Base-by-base conservation (phyloP, 192 early-diverging fungal genomes). In the Coemansia sp. region DNA sequence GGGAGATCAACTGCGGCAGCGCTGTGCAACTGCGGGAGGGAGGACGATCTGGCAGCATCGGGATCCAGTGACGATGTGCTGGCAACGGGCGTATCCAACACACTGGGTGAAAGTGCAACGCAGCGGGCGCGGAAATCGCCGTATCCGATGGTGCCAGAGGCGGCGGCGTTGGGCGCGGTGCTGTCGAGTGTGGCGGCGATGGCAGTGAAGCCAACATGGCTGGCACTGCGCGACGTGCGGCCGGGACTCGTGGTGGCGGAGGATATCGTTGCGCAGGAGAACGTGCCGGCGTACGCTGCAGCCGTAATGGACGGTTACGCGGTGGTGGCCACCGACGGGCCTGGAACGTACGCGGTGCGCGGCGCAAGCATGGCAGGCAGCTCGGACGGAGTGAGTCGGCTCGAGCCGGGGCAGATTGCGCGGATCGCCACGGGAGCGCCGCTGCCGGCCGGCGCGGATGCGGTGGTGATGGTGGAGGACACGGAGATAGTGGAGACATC, bases 381-480 rank as follows among this genome's bases (percentile, higher is more conserved):
- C 9, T n/a, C 26, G 5, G 7, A 16, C 8, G 49, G 39, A 13
- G 6, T 19, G 8, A 57, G 8, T 11, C 60, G 19, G n/a, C 68
- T 95, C 10, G 58, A 71, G 55, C 57, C 82, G 2, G 91, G 91
- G 13, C 82, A 87, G 41, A 86, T 96, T 32, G 85, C 90, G 41
- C 84, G 92, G 8, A 85, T 99, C 36, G 88, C 94, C 8, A 97
- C 97, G 0, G 97, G 97, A 12, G 97, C 92, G 0, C 86, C 91
- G 37, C 64, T 99, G 6, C 95, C 95, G 3, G 74, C 71, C 4
- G 92, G 92, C 7, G 93, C 97, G 0, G 87, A 87, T 41, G 94
- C 94, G 10, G 91, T 99, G n/a, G 90, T 97, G 13, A 99, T 99
- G 97, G 90, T 97, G 16, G 97, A 99, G 70, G 90, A 97, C 62